Percentiles rank a stretch among this genome's conserved stretches.
phyloP scores from a whole-genome alignment of 2,329 filamentous ascomycete species.

The Cephalotrichum gorgonifer region DNA sequence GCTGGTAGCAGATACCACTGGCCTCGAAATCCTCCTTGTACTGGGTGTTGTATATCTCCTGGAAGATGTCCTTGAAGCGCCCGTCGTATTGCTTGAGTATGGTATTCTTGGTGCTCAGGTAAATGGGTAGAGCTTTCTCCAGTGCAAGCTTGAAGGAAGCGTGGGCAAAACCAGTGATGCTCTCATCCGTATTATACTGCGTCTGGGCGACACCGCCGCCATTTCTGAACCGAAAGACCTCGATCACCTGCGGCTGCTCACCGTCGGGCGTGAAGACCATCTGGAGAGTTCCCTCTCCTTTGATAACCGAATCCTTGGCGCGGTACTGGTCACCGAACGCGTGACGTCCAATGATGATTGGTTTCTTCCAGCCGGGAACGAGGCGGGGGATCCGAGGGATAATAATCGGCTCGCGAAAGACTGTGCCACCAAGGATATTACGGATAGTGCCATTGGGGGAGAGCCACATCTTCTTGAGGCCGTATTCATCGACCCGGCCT shows the following conservation, averaged over 20 bases:
- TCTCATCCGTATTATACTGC: slow-evolving; percentile 97
- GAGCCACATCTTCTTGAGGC: slow-evolving; percentile 99
- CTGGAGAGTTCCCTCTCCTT: slow-evolving; percentile 76
- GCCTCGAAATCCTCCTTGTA: slow-evolving; percentile 87
- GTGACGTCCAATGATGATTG: slow-evolving; percentile 97
- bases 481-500: slow-evolving; percentile 92
- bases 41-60: slow-evolving; percentile 81
- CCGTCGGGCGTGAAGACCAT: slow-evolving; percentile 87
- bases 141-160: slow-evolving; percentile 94
- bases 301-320: slow-evolving; percentile 81
- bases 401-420: slow-evolving; percentile 98
- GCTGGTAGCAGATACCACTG: slow-evolving; percentile 97
- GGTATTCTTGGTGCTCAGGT: slow-evolving; percentile 99
- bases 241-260: slow-evolving; percentile 71
- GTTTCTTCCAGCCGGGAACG: slow-evolving; percentile 95
- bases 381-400: slow-evolving; percentile 88
- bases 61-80: slow-evolving; percentile 98
- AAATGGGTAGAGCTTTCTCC: slow-evolving; percentile 79
- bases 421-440: slow-evolving; percentile 75
- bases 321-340: slow-evolving; percentile 98
- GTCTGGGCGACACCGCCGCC: slow-evolving; percentile 85
- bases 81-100: slow-evolving; percentile 99
- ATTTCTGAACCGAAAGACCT: slow-evolving; percentile 83
- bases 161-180: slow-evolving; percentile 89
- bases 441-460: slow-evolving; percentile 89